Evolutionary conservation across 371 early-diverging fungal species (phyloP), one percentile per base, ranked within the genome.

Genomic region (Saksenaea vasiformis): DNA sequence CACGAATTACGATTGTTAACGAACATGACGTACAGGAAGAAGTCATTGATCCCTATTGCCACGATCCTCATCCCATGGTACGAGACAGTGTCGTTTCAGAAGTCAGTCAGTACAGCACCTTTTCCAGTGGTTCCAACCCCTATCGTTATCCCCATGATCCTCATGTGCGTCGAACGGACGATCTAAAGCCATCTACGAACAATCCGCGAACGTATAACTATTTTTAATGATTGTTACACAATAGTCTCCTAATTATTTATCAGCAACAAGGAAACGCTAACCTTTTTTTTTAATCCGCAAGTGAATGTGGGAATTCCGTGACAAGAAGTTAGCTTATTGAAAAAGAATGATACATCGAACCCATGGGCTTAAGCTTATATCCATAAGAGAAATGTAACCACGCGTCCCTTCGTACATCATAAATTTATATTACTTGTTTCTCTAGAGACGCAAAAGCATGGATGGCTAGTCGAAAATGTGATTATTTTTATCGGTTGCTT

Each of bases 71-170:
- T 17, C 24, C 44, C n/a, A 9, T 15, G 3, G 34, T 26, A 13
- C 64, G 64, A 8, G 56, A 47, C 27, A 63, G 64, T 24, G 26
- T 63, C 19, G 47, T 36, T 1, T 63, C 64, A 1, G 64, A 63
- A 4, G 64, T 63, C 17, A 63, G 64, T 35, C 64, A 63, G 15
- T 63, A 63, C 41, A 63, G 64, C 28, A 57, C 64, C 1, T 57
- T 57, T 28, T 56, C 64, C 17, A 57, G 11, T 8, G 37, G 36
- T 36, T 60, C 53, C 4, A 53, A 39, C 24, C 22, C 31, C 17
- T 51, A 51, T 35, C 47, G n/a, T 22, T 53, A 26, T 54, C 10
- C 51, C 10, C 3, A 5, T 10, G 51, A 47, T 22, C 51, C 51
- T 22, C 24, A 10, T 3, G 22, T 8, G 1, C 51, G 51, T 10